Evolutionary conservation across 1,284 basidiomycete species (phyloP).

Genomic region (Melanopsichium pennsylvanicum): DNA sequence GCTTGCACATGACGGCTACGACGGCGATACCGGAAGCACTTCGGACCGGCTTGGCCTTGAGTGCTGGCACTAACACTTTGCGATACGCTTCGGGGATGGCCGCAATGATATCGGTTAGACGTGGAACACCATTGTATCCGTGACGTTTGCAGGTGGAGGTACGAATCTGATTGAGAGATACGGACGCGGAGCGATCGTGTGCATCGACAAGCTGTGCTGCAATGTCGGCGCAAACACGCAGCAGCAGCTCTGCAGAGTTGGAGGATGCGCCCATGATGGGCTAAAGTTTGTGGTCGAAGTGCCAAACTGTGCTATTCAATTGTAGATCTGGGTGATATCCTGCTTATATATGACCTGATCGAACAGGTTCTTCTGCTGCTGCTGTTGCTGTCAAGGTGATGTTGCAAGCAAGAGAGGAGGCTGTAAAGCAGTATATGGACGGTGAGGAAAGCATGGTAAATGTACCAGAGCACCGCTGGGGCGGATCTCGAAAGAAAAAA

Average conservation of each 20-base stretch:
- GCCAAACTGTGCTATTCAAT: too few species aligned
- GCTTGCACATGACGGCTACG: conserved; percentile 99
- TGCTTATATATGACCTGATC: too few species aligned
- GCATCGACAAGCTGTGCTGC: conserved; percentile 91
- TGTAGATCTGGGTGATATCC: not conserved
- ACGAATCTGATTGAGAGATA: conserved; percentile 88
- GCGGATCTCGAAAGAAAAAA: conserved; percentile 6
- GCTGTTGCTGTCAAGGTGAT: too few species aligned
- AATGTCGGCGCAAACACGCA: conserved; percentile 92
- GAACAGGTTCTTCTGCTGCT: too few species aligned
- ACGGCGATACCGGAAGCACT: conserved; percentile 99
- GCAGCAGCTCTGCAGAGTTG: conserved; percentile 82
- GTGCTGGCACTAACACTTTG: conserved; percentile 84
- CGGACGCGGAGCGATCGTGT: conserved; percentile 72
- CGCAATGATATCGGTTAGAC: conserved; percentile 96
- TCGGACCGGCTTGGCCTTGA: conserved; percentile 92
- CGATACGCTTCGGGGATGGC: conserved; percentile 98
- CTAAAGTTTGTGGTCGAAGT: not conserved
- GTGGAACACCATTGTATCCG: conserved; percentile 83
- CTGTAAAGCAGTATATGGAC: too few species aligned
- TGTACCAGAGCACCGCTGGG: too few species aligned
- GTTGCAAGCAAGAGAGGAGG: too few species aligned
- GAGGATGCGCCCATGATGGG: conserved; percentile 44
- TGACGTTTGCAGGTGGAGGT: conserved; percentile 88
- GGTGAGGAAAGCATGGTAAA: too few species aligned